These are phyloP conservation scores for Gracilaria caudata DNA, from an alignment of 23 red algal species.

Conservation along the genomic window DNA sequence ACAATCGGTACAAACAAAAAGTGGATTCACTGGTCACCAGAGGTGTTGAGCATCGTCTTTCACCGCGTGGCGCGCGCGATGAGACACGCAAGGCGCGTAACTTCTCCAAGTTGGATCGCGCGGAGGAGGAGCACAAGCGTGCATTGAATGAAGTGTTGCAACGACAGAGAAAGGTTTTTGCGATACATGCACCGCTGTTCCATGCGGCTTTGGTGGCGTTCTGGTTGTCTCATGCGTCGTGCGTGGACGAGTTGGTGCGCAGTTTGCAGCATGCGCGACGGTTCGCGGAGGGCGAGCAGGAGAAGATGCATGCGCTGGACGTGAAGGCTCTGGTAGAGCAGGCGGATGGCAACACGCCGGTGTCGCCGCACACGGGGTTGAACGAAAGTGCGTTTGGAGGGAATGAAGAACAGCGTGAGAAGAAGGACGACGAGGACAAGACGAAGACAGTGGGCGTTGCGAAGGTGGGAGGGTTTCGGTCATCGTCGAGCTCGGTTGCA, in stretches of 20 bases:
- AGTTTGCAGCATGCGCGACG: neutral
- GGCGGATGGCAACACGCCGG: neutral
- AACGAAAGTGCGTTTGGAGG: neutral
- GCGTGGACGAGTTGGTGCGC: neutral
- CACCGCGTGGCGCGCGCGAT: neutral
- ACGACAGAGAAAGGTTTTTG: neutral
- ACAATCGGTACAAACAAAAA: neutral
- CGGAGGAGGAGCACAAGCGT: neutral
- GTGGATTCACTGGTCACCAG: neutral
- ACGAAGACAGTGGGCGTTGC: too few species aligned
- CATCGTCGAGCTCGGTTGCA: neutral
- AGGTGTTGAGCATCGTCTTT: neutral
- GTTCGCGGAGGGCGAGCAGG: neutral
- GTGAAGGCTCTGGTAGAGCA: neutral
- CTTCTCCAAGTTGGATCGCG: neutral
- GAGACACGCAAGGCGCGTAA: neutral
- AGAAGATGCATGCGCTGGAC: neutral
- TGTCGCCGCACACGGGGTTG: conserved; percentile 2
- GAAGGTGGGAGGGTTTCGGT: neutral
- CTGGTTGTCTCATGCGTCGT: neutral
- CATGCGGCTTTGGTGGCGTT: conserved; percentile 19
- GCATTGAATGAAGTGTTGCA: neutral
- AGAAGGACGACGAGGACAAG: too few species aligned
- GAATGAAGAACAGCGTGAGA: too few species aligned
- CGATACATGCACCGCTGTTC: neutral